These are phyloP conservation scores for Nemophila menziesii DNA, from an alignment of 257 asterid species.

Conservation along the genomic window DNA sequence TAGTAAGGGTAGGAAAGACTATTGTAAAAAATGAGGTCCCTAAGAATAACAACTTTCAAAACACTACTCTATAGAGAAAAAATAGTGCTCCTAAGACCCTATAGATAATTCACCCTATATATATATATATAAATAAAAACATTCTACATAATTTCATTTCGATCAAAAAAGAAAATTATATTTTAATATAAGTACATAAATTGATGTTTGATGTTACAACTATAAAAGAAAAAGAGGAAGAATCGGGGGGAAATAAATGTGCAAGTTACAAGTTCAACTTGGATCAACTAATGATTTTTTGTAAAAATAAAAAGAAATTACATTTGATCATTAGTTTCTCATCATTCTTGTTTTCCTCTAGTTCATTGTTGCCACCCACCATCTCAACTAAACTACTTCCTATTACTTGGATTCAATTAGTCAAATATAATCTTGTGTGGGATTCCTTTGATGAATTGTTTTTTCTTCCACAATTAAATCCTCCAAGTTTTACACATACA, in stretches of 20 bases:
- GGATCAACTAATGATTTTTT: conserved; percentile 23
- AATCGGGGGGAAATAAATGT: conserved; percentile 1
- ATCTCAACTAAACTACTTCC: conserved; percentile 15
- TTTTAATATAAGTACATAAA: too few species aligned
- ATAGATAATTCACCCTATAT: too few species aligned
- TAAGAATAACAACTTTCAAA: too few species aligned
- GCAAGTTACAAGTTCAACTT: conserved; percentile 5
- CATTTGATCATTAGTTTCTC: conserved; percentile 8
- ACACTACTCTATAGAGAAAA: too few species aligned
- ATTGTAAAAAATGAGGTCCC: too few species aligned
- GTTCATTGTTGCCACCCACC: conserved; percentile 30
- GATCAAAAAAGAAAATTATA: too few species aligned
- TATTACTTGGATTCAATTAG: conserved; percentile 8
- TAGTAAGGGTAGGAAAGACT: too few species aligned
- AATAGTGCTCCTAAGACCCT: too few species aligned
- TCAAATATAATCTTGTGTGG: conserved; percentile 2
- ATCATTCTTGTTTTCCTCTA: conserved; percentile 31
- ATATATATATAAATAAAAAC: too few species aligned
- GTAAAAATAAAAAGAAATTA: conserved; percentile 13
- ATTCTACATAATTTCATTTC: too few species aligned
- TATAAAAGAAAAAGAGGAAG: too few species aligned
- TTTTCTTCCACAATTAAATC: conserved; percentile 1
- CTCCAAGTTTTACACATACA: conserved; percentile 1
- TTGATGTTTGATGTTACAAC: too few species aligned
- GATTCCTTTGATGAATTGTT: conserved; percentile 1